Conservation (phyloP, 208 protist species). For the Leishmania tarentolae region DNA sequence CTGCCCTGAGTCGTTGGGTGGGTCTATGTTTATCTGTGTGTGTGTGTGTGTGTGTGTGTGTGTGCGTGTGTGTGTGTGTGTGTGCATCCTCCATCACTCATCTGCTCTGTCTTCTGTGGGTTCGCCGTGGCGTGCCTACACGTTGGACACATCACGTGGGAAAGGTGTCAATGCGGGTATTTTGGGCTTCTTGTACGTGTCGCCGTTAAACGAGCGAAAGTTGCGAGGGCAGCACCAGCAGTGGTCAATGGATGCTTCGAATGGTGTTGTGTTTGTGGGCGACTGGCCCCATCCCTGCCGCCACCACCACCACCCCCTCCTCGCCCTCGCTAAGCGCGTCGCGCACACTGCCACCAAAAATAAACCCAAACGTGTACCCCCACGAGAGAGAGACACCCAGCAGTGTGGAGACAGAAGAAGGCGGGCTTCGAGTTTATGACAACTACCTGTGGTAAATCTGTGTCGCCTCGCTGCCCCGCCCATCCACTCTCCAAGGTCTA, state of each 20-base stretch:
- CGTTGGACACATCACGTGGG: neutral
- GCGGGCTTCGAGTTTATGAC: neutral
- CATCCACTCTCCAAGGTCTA: neutral
- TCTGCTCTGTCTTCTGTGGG: neutral
- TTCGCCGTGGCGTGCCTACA: neutral
- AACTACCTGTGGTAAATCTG: neutral
- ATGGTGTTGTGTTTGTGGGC: neutral
- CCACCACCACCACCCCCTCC: neutral
- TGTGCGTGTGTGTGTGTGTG: neutral
- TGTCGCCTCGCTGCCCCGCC: neutral
- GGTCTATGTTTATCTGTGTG: neutral
- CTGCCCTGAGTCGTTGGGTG: neutral
- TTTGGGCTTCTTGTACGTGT: neutral
- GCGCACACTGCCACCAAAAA: neutral
- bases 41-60: neutral
- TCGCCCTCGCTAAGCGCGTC: neutral
- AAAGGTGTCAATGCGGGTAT: neutral
- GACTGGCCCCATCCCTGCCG: neutral
- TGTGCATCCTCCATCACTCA: neutral
- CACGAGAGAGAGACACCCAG: neutral
- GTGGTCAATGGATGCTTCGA: neutral
- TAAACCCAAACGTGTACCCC: too few relatives aligned
- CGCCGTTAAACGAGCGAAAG: neutral
- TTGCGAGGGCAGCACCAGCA: neutral
- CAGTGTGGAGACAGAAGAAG: neutral